Base-by-base conservation (phyloP, 2,329 filamentous ascomycete genomes). In the Teratosphaeria destructans region DNA sequence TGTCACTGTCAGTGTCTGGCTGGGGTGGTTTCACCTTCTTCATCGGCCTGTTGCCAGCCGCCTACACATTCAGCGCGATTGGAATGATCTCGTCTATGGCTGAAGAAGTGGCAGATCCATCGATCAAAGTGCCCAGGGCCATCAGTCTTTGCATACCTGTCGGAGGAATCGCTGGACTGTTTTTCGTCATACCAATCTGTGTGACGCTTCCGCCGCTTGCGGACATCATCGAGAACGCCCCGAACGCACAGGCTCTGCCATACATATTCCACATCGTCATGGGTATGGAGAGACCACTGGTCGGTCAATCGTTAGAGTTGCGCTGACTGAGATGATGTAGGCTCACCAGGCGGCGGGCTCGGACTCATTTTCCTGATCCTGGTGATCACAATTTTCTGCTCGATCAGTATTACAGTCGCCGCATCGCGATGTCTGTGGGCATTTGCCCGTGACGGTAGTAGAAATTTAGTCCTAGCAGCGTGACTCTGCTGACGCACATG, bases 21-120 rank as follows among this genome's bases (percentile, higher is more conserved):
- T 85, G 82, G 81, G 79, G 79, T 2, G 73, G 72, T 14, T 85
- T 85, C 66, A 81, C 80, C 0, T 85, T 85, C 70, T 84, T 83
- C 71, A 85, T 86, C 61, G 83, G 83, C 26, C 76, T 85, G 10
- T 72, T 86, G 2, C 83, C 82, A 1, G 76, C 56, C 19, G 64
- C 68, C 54, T 67, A 67, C 32, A 59, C 63, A 34, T 67, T 67
- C 57, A 63, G 79, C 0, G 83, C 82, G 2, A 76, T 85, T 27
- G 83, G 83, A 2, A 85, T 85, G 83, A 81, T 85, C 58, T 78
- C 81, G 0, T 79, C 80, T 8, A 85, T 85, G 83, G 82, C 82
- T 1, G 82, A 85, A 71, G 82, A 85, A 69, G 82, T 79, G 43
- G 69, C 75, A 7, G 75, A 82, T 56, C 80, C 83, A 1, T 75